phyloP scores from a whole-genome alignment of 768 basidiomycete species.

The Tremella fuciformis region DNA sequence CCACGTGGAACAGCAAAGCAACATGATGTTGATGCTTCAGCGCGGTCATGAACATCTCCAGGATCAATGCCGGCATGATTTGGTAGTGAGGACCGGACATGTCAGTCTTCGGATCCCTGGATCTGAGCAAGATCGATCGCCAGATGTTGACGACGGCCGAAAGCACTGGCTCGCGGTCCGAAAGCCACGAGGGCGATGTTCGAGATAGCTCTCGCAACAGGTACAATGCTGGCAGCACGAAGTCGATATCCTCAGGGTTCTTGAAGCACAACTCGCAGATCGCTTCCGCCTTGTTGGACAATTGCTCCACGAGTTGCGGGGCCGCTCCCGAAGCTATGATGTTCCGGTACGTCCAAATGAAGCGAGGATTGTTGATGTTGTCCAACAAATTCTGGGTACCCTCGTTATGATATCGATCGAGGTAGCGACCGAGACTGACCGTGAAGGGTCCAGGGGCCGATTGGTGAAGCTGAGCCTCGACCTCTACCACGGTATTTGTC shows the following conservation, averaged over 20 bases:
- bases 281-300: constrained; percentile 47
- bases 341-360: constrained; percentile 77
- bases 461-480: constrained; percentile 86
- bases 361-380: constrained; percentile 71
- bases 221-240: constrained; percentile 68
- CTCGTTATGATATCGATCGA: constrained; percentile 83
- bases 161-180: constrained; percentile 61
- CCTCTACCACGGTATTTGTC: constrained; percentile 83
- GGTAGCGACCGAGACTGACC: constrained; percentile 81
- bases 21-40: constrained; percentile 68
- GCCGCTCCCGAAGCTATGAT: constrained; percentile 77
- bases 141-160: constrained; percentile 72
- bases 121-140: constrained; percentile 54
- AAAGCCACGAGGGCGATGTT: constrained; percentile 68
- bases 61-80: constrained; percentile 59
- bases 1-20: constrained; percentile 83
- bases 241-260: constrained; percentile 54
- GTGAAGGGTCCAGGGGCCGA: constrained; percentile 88
- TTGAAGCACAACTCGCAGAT: constrained; percentile 52
- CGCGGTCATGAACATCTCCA: constrained; percentile 69
- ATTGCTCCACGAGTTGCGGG: constrained; percentile 57
- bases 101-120: constrained; percentile 34
- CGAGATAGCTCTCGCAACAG: constrained; percentile 72
- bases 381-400: constrained; percentile 80
- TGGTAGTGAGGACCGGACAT: constrained; percentile 41